phyloP scores from a whole-genome alignment of 805 yeast species.

The Komagataella ulmi region DNA sequence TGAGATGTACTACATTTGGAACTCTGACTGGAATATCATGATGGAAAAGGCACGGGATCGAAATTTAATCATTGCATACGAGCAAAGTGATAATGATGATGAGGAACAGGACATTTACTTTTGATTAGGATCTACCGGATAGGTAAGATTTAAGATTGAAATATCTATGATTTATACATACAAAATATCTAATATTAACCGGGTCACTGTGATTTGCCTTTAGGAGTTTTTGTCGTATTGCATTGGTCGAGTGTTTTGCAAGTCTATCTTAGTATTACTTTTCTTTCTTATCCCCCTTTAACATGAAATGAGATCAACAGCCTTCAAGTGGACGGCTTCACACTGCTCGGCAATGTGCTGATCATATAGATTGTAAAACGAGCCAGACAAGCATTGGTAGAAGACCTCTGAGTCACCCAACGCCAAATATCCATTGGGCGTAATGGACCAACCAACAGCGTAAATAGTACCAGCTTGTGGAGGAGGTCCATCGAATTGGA shows the following conservation, averaged over 20 bases:
- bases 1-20: conserved; percentile 32
- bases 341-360: conserved; percentile 49
- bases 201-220: background rate
- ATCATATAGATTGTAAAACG: conserved; percentile 70
- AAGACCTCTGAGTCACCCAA: conserved; percentile 47
- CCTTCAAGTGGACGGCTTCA: conserved; percentile 43
- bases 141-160: background rate
- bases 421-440: conserved; percentile 45
- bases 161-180: background rate
- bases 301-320: conserved; percentile 47
- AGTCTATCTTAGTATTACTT: background rate
- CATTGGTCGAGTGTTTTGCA: background rate
- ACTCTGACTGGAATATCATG: conserved; percentile 40
- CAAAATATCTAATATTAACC: background rate
- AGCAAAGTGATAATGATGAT: background rate
- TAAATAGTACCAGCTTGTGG: conserved; percentile 69
- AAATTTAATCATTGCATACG: conserved; percentile 7
- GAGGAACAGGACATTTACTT: background rate
- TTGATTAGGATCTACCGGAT: background rate
- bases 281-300: conserved; percentile 4
- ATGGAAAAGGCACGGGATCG: conserved; percentile 17
- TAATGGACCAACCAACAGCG: conserved; percentile 51
- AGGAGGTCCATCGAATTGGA: conserved; percentile 71
- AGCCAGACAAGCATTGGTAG: conserved; percentile 67
- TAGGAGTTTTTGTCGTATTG: background rate